phyloP scores from a whole-genome alignment of 2,329 filamentous ascomycete genomes.

The Alternaria atra region DNA sequence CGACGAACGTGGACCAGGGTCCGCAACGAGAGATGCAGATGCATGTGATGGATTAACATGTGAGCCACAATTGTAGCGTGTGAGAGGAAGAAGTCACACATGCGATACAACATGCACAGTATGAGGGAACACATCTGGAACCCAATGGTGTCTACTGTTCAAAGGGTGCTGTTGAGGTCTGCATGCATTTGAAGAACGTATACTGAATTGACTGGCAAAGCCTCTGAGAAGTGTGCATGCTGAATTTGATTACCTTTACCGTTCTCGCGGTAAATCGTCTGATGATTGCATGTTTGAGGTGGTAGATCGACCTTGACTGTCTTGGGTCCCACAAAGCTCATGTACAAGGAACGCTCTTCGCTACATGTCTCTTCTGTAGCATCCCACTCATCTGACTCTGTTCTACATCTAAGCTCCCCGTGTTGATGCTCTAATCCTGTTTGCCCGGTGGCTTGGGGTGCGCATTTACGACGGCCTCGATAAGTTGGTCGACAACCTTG shows the following conservation, averaged over 20 bases:
- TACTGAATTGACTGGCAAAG: background rate
- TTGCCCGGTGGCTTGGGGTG: conserved; percentile 72
- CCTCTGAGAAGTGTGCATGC: background rate
- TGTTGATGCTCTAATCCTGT: conserved; percentile 13
- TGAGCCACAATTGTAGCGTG: background rate
- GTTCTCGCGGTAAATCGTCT: conserved; percentile 12
- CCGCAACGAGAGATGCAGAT: background rate
- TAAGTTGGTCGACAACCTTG: conserved; percentile 82
- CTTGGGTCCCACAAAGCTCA: conserved; percentile 1
- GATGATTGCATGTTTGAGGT: conserved; percentile 20
- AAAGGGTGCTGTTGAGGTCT: background rate
- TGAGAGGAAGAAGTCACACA: background rate
- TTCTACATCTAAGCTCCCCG: background rate
- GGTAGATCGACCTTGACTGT: conserved; percentile 7
- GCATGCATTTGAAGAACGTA: background rate
- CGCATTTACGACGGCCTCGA: conserved; percentile 85
- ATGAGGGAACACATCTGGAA: background rate
- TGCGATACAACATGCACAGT: background rate
- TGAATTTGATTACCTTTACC: background rate
- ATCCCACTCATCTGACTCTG: background rate
- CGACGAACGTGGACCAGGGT: conserved; percentile 11
- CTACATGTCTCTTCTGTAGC: background rate
- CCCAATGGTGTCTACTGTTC: background rate
- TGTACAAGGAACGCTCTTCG: conserved; percentile 17
- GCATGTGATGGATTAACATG: background rate